Base-by-base conservation (phyloP, 2,329 filamentous ascomycete species). In the Ophiocordyceps camponoti-leonardi region DNA sequence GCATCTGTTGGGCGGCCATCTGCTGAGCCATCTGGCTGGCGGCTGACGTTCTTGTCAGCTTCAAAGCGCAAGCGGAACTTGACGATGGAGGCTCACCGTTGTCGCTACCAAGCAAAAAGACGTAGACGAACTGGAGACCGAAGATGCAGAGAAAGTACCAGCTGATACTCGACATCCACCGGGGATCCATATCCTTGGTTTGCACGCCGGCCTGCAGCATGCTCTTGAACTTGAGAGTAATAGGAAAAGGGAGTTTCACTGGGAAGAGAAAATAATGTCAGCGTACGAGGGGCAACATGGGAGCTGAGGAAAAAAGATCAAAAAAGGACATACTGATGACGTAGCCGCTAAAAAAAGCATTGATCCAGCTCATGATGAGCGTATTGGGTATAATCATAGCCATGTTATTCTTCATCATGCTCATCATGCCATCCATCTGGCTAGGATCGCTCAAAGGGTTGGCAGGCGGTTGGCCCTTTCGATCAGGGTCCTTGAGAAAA, bases 361-460 rank as follows among this genome's bases (percentile, higher is more conserved):
- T 98, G 62, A 98, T 96, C 92, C 92, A 98, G 53, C 90, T 92
- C 92, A 98, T 98, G 54, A 98, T 98, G 60, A 98, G 67, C 6
- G 88, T 96, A 65, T 98, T 94, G 43, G 92, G 92, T 48, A 98
- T 86, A 70, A 98, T 96, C 92, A 96, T 98, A 52, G 92, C 90
- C 84, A 98, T 94, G 61, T 98, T 94, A 47, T 88, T 88, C 76
- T 98, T 98, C 86, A 98, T 94, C 86, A 94, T 94, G 54, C 92
- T 90, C 92, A 98, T 98, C 92, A 98, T 98, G 54, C 88, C 90
- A 60, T 98, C 93, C 92, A 98, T 98, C 48, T 86, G 86, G 43
- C 83, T 83, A 20, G 93, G 93, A 62, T 98, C 92, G 12, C 83
- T 85, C 77, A 98, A 87, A 4, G 92, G 92, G 65, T 96, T 98